phyloP scores from a whole-genome alignment of 2,329 filamentous ascomycete genomes.

The Sarocladium strictum region DNA sequence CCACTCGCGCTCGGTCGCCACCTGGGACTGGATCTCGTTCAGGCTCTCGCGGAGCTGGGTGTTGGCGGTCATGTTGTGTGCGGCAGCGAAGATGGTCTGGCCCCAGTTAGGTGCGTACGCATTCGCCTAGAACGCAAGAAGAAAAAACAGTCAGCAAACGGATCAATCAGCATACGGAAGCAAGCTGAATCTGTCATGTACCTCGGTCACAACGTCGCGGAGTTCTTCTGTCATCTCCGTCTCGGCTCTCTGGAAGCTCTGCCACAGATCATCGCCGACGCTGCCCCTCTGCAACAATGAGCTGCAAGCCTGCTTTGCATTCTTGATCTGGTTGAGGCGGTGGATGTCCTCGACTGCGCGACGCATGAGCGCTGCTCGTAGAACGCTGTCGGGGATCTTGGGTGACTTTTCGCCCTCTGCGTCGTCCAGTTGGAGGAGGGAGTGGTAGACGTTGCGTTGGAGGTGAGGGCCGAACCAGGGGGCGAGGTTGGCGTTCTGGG shows the following conservation, averaged over 20 bases:
- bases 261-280: conserved; percentile 93
- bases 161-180: no score
- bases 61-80: conserved; percentile 92
- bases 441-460: conserved; percentile 90
- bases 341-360: conserved; percentile 90
- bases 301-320: conserved; percentile 81
- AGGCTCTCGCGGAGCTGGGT: conserved; percentile 67
- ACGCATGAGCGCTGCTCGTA: conserved; percentile 82
- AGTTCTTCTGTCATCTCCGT: conserved; percentile 97
- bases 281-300: conserved; percentile 81
- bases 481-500: conserved; percentile 74
- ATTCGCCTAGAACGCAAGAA: conserved; percentile 61
- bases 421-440: conserved; percentile 70
- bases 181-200: no score
- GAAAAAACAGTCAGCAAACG: conserved; percentile 1
- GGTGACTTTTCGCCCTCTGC: conserved; percentile 52
- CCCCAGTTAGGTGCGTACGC: conserved; percentile 86
- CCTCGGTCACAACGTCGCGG: conserved; percentile 88
- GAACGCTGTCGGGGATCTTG: conserved; percentile 71
- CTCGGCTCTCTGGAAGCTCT: conserved; percentile 85
- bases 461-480: conserved; percentile 93
- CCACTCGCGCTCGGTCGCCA: conserved; percentile 75
- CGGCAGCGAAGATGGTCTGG: conserved; percentile 91
- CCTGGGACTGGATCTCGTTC: conserved; percentile 66
- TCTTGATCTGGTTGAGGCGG: conserved; percentile 82